Percentiles rank a stretch among this genome's conserved stretches.
phyloP scores from a whole-genome alignment of 2,329 filamentous ascomycete species.

The Teratosphaeria epicoccoides region DNA sequence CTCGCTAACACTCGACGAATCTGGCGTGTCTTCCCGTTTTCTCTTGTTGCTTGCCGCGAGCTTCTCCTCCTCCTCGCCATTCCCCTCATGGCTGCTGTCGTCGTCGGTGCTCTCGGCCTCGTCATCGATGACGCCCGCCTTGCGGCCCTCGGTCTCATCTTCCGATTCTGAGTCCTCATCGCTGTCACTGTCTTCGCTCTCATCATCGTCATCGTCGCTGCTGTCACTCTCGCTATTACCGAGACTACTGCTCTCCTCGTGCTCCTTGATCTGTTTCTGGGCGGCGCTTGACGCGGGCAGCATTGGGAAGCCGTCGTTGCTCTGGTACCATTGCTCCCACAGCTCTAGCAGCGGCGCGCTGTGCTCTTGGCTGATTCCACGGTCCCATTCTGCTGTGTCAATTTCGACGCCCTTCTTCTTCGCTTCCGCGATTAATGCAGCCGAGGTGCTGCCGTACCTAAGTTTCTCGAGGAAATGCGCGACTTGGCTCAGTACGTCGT shows the following conservation, averaged over 20 bases:
- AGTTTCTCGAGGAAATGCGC: conserved; percentile 22
- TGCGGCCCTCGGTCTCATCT: conserved; percentile 7
- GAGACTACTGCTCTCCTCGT: conserved; percentile 10
- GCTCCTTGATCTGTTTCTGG: conserved; percentile 5
- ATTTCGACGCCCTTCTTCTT: conserved; percentile 19
- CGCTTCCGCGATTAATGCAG: conserved; percentile 23
- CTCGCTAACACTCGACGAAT: conserved; percentile 8
- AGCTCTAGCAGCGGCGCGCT: conserved; percentile 13
- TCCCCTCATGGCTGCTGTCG: conserved; percentile 6
- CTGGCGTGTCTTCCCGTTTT: conserved; percentile 12
- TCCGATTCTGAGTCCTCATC: conserved; percentile 7
- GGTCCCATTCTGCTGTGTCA: conserved; percentile 12
- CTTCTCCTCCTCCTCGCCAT: conserved; percentile 9
- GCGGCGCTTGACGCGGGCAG: conserved; percentile 1
- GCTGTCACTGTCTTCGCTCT: conserved; percentile 9
- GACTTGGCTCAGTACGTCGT: conserved; percentile 18
- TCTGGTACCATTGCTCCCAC: conserved; percentile 16
- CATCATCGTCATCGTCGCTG: conserved; percentile 6
- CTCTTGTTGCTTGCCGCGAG: conserved; percentile 10
- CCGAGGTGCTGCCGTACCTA: conserved; percentile 23
- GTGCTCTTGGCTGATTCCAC: conserved; percentile 12
- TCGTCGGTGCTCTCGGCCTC: conserved; percentile 1
- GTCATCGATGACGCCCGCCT: conserved; percentile 9
- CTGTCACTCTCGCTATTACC: conserved; percentile 2
- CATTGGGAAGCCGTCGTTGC: conserved; percentile 11